Evolutionary conservation across 495 filamentous ascomycete species (phyloP), one percentile per base, ranked within the genome.

Genomic region (Penicillium ucsense): DNA sequence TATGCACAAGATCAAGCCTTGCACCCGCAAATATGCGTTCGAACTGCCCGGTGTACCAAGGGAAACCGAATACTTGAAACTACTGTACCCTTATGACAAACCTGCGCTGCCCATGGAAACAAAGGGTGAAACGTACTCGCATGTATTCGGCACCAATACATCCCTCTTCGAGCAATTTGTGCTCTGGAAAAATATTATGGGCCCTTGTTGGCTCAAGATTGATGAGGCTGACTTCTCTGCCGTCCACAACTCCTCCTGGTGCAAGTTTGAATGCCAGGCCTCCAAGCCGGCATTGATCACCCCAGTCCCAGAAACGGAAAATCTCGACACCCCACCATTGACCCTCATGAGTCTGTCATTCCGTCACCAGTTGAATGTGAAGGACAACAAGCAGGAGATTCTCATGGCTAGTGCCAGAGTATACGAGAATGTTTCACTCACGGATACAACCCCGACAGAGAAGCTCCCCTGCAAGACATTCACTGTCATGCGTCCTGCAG

Each of bases 81-180:
- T 95, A 3, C 74, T 96, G 36, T 98, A 98, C 61, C 86, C 91
- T 31, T 97, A 98, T 54, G 75, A 86, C 71, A 79, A 86, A 61
- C 75, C 78, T 46, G 74, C 81, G 31, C 66, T 94, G 29, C 73
- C 82, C 6, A 79, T 84, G 55, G 82, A 88, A 55, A 61, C 80
- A 41, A 79, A 71, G 48, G 92, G 94, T 12, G 83, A 94, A 61
- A 96, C 94, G 0, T 98, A 89, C 61, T 97, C 94, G 4, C 84
- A 86, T 43, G 88, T 94, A 37, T 98, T 98, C 51, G 94, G 92
- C 38, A 85, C 87, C 38, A 95, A 94, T 59, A 98, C 92, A 0
- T 81, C 88, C 3, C 72, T 97, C 1, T 98, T 98, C 53, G 92
- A 98, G 57, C 92, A 98, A 57, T 98, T 98, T 57, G 94, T 96